Percentiles rank a stretch among this genome's conserved stretches.
These are phyloP conservation scores for Backusella tarrabulga DNA, from an alignment of 192 early-diverging fungal species.

Conservation along the genomic window DNA sequence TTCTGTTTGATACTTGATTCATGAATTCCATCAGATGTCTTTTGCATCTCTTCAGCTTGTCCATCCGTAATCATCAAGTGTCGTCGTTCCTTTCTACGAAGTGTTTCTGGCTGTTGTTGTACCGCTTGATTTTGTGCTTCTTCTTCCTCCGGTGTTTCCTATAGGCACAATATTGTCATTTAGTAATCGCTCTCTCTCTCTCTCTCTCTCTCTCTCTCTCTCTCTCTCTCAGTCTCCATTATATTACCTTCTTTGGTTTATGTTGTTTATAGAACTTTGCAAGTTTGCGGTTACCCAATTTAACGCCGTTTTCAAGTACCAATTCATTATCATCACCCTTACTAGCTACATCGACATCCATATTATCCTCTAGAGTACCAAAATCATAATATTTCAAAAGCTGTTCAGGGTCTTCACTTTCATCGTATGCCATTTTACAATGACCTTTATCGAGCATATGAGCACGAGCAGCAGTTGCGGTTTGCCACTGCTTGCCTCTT, in stretches of 20 bases:
- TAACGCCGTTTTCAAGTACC: constrained; percentile 9
- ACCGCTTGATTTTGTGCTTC: background rate
- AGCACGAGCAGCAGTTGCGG: constrained; percentile 81
- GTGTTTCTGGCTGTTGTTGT: background rate
- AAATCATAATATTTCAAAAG: constrained; percentile 96
- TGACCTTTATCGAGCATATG: constrained; percentile 97
- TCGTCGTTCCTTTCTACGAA: constrained; percentile 3
- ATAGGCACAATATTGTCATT: background rate
- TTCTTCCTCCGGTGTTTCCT: background rate
- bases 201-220: background rate
- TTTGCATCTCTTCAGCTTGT: background rate
- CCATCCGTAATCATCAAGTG: background rate
- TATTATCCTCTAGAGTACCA: constrained; percentile 42
- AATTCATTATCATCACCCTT: background rate
- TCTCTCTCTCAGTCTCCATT: background rate
- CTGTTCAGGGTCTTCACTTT: constrained; percentile 84
- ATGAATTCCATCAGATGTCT: background rate
- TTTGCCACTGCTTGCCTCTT: constrained; percentile 79
- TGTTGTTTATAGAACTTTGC: constrained; percentile 20
- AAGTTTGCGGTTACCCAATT: constrained; percentile 19
- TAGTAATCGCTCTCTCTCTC: background rate
- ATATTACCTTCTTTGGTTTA: background rate
- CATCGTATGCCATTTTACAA: constrained; percentile 93
- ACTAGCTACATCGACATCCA: background rate
- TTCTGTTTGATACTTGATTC: background rate